Base-by-base conservation (phyloP, 2,329 filamentous ascomycete genomes). In the Aspergillus alliaceus region DNA sequence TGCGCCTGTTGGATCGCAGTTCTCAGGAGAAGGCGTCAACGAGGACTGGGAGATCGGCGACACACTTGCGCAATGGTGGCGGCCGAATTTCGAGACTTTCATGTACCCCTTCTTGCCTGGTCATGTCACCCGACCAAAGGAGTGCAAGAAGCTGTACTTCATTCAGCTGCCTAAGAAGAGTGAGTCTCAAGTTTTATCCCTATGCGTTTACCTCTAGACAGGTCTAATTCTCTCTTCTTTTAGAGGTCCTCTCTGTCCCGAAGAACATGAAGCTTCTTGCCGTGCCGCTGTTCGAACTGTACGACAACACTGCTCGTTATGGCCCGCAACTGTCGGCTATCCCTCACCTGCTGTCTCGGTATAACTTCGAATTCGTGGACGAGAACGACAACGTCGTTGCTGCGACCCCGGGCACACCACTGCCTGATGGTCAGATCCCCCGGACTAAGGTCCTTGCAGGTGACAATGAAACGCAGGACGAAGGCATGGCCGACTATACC, bases 251-350 rank as follows among this genome's bases (percentile, higher is more conserved):
- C 42, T 96, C 90, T 69, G 95, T 99, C 8, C 95, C 95, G 0
- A 99, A 99, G 80, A 99, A 99, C 78, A 98, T 99, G 95, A 99
- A 99, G 75, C 86, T 99, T 24, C 88, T 99, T 39, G 95, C 95
- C 1, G 95, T 99, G 1, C 95, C 95, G 0, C 83, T 99, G 1
- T 98, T 98, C 77, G 95, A 99, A 78, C 86, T 99, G 37, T 99
- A 99, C 80, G 95, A 99, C 70, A 99, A 99, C 76, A 96, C 91
- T 0, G 90, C 89, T 12, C 84, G 95, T 58, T 99, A 99, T 72
- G 95, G 95, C 0, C 95, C 95, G 4, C 95, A 99, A 73, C 86
- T 99, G 15, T 96, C 93, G 1, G 95, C 95, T 1, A 98, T 99
- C 56, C 95, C 95, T 0, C 95, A 99, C 73, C 83, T 98, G 4